These are phyloP conservation scores for Neurospora crassa DNA, from an alignment of 2,329 filamentous ascomycete species.

Conservation along the genomic window DNA sequence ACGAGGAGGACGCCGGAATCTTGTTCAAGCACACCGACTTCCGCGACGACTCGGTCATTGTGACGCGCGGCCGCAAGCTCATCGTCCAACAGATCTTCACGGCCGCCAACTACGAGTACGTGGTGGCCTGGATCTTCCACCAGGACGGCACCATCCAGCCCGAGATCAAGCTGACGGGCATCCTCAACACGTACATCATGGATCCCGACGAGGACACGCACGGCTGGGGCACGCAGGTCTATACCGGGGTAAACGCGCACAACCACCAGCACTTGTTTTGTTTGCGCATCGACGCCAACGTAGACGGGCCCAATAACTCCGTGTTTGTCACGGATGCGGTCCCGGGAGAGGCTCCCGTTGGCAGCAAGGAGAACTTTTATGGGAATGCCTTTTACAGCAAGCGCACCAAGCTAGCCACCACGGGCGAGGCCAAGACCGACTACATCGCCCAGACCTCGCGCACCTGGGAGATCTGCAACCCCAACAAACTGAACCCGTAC, in stretches of 20 bases:
- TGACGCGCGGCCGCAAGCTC: conserved; percentile 78
- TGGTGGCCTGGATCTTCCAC: conserved; percentile 74
- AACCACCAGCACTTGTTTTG: conserved; percentile 97
- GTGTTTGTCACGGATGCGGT: conserved; percentile 75
- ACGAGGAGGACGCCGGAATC: conserved; percentile 87
- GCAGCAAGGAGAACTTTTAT: conserved; percentile 73
- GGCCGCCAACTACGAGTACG: conserved; percentile 91
- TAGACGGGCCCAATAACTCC: conserved; percentile 78
- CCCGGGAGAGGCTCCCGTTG: conserved; percentile 61
- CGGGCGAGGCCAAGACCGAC: conserved; percentile 60
- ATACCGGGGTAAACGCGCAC: conserved; percentile 82
- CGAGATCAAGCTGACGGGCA: conserved; percentile 84
- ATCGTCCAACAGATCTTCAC: conserved; percentile 90
- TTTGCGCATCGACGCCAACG: conserved; percentile 74
- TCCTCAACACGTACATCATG: conserved; percentile 85
- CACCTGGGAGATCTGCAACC: conserved; percentile 88
- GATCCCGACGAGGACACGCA: conserved; percentile 69
- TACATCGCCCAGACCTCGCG: conserved; percentile 72
- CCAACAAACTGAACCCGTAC: conserved; percentile 73
- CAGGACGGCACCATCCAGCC: conserved; percentile 88
- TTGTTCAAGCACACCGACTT: conserved; percentile 94
- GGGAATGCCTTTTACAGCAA: conserved; percentile 86
- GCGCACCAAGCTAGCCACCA: conserved; percentile 68
- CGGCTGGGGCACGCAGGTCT: conserved; percentile 87
- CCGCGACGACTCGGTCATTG: conserved; percentile 76